Percentiles rank a stretch among this genome's conserved stretches.
These are phyloP conservation scores for Mucor saturninus DNA, from an alignment of 371 early-diverging fungal genomes.

Conservation along the genomic window DNA sequence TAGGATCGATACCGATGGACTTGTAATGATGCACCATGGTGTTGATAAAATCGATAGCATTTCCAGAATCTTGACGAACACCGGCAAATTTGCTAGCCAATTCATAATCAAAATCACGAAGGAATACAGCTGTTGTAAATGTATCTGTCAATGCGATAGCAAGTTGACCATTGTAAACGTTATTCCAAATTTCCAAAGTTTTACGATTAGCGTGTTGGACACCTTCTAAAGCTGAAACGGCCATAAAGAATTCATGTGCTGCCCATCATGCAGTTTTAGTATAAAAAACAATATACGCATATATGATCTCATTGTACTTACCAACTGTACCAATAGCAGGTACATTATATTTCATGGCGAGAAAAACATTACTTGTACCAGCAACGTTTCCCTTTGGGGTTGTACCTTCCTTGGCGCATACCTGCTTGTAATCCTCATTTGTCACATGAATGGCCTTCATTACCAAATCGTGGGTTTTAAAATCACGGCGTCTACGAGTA, in stretches of 20 bases:
- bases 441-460: conserved; percentile 50
- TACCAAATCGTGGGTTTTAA: conserved; percentile 71
- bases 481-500: conserved; percentile 74
- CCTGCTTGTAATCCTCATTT: conserved; percentile 23
- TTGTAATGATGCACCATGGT: conserved; percentile 63
- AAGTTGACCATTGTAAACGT: conserved; percentile 61
- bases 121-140: conserved; percentile 69
- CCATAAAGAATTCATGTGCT: conserved; percentile 85
- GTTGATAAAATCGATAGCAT: conserved; percentile 61
- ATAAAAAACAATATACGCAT: no score
- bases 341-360: conserved; percentile 70
- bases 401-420: conserved; percentile 12
- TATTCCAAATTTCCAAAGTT: conserved; percentile 66
- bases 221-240: conserved; percentile 69
- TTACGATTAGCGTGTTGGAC: conserved; percentile 65
- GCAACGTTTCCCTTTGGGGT: conserved; percentile 49
- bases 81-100: conserved; percentile 63
- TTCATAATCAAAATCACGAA: conserved; percentile 59
- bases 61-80: conserved; percentile 81
- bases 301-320: conserved; percentile 20
- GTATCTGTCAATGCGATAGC: conserved; percentile 80
- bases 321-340: conserved; percentile 75
- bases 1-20: conserved; percentile 61
- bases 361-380: conserved; percentile 77
- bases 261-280: not conserved